phyloP scores from a whole-genome alignment of 495 filamentous ascomycete genomes.

The Xylaria acuta region DNA sequence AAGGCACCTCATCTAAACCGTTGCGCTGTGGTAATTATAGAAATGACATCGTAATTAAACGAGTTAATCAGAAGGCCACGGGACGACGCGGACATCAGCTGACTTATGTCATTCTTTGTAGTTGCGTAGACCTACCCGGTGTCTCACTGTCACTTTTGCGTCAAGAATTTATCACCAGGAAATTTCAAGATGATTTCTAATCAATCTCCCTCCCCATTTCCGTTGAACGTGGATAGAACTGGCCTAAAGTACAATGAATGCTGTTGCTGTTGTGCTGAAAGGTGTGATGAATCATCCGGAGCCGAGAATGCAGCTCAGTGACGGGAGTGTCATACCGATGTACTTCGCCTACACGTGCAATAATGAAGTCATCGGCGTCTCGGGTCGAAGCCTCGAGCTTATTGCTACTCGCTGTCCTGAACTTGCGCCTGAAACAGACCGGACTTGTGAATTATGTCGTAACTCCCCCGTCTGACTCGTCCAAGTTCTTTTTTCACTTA shows the following conservation, averaged over 20 bases:
- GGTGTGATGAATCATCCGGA: constrained; percentile 16
- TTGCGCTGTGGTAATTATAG: not conserved
- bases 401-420: not conserved
- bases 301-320: not conserved
- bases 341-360: not conserved
- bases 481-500: not conserved
- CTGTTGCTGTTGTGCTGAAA: not conserved
- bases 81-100: constrained; percentile 9
- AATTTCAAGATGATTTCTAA: not conserved
- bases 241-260: not conserved
- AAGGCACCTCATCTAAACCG: not conserved
- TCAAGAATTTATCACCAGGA: not conserved
- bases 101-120: constrained; percentile 3
- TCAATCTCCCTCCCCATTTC: not conserved
- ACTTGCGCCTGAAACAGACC: constrained; percentile 3
- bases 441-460: not conserved
- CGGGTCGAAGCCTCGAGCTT: constrained; percentile 4
- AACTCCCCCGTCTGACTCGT: not conserved
- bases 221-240: not conserved
- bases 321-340: constrained; percentile 7
- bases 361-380: constrained; percentile 17
- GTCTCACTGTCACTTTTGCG: not conserved
- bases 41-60: constrained; percentile 11
- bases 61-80: constrained; percentile 1
- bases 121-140: not conserved